These are phyloP conservation scores for Tulasnella calospora DNA, from an alignment of 768 basidiomycete species.

Conservation along the genomic window DNA sequence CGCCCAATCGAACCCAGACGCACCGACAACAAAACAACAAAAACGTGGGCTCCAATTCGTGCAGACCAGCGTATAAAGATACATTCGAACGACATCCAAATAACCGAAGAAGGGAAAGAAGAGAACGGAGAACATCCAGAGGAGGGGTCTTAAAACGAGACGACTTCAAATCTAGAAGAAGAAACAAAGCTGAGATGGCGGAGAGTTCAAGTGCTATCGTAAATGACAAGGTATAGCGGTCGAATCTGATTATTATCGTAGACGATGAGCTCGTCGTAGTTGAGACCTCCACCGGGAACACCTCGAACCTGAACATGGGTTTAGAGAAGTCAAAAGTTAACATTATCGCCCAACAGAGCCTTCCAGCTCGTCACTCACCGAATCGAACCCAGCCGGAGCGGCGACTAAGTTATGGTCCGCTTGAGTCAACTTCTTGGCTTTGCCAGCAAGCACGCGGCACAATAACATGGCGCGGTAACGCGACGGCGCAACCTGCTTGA, in stretches of 20 bases:
- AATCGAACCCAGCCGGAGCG: background rate
- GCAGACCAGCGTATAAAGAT: too few relatives aligned
- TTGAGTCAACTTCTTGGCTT: background rate
- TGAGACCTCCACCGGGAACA: background rate
- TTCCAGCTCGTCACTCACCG: background rate
- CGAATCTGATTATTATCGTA: background rate
- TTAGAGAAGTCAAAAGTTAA: background rate
- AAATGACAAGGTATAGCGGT: background rate
- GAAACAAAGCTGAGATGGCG: too few relatives aligned
- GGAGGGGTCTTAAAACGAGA: too few relatives aligned
- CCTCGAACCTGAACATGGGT: background rate
- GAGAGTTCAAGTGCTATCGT: background rate
- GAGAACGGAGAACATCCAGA: background rate
- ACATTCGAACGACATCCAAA: too few relatives aligned
- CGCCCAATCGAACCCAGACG: too few relatives aligned
- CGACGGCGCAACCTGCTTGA: background rate
- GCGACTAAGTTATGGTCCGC: background rate
- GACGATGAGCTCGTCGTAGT: constrained; percentile 1
- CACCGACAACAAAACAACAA: too few relatives aligned
- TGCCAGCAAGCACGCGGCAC: constrained; percentile 3
- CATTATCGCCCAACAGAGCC: background rate
- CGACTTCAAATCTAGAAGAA: too few relatives aligned
- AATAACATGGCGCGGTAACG: background rate
- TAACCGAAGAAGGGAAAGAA: background rate
- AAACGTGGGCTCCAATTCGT: too few relatives aligned